Evolutionary conservation across 1,284 basidiomycete genomes (phyloP).

Genomic region (Heterobasidion occidentale): DNA sequence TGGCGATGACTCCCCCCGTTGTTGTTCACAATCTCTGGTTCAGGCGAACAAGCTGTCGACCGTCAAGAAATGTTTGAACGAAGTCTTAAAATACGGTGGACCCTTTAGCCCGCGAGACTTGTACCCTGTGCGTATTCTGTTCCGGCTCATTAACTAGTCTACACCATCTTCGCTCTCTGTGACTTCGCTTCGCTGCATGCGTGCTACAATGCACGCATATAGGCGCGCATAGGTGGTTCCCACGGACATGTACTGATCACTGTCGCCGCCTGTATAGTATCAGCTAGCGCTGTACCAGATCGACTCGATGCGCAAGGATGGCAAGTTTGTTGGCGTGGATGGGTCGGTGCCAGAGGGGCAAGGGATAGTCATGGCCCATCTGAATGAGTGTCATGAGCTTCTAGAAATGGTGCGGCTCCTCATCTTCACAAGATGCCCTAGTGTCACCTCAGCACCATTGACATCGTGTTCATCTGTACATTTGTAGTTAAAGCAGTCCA

Average conservation of each 20-base stretch:
- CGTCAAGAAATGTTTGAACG: slow-evolving; percentile 94
- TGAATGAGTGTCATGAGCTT: slow-evolving; percentile 95
- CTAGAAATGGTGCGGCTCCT: slow-evolving; percentile 70
- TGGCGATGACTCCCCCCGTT: slow-evolving; percentile 1
- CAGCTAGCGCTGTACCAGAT: slow-evolving; percentile 95
- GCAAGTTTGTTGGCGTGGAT: slow-evolving; percentile 83
- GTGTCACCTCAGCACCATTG: background rate
- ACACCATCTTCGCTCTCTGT: background rate
- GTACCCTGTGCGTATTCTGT: slow-evolving; percentile 61
- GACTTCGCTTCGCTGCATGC: background rate
- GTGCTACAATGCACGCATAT: background rate
- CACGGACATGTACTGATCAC: too few species aligned
- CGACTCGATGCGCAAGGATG: slow-evolving; percentile 87
- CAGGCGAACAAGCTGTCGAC: slow-evolving; percentile 92
- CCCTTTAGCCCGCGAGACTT: slow-evolving; percentile 93
- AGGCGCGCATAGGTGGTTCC: background rate
- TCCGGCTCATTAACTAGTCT: background rate
- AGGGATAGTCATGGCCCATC: slow-evolving; percentile 92
- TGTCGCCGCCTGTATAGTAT: slow-evolving; percentile 47
- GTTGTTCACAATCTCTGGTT: slow-evolving; percentile 1
- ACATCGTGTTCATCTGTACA: background rate
- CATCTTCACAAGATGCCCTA: slow-evolving; percentile 1
- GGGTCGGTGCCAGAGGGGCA: slow-evolving; percentile 92
- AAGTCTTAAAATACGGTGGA: slow-evolving; percentile 95
- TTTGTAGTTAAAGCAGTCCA: slow-evolving; percentile 65